Conservation (phyloP, 177 flowering plant species). For the Vitis hybrid region DNA sequence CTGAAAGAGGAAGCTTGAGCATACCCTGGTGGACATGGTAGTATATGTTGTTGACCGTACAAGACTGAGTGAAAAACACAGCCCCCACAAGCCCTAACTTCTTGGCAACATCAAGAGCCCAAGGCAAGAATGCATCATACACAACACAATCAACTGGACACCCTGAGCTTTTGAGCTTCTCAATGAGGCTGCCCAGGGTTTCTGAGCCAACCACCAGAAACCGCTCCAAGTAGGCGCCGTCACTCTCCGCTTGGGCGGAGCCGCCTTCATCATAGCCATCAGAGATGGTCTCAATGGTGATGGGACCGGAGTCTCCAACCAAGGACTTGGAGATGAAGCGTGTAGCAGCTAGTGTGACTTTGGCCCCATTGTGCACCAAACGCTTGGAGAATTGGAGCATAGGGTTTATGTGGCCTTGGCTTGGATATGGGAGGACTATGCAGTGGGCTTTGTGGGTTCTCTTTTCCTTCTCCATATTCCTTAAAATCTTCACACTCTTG, state of each 20-base stretch:
- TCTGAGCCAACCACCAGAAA: background rate
- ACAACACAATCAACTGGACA: constrained; percentile 7
- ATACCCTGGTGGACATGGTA: constrained; percentile 10
- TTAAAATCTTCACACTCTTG: too few relatives aligned
- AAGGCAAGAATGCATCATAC: constrained; percentile 13
- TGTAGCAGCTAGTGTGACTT: constrained; percentile 26
- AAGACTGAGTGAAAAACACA: constrained; percentile 17
- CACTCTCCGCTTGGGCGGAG: background rate
- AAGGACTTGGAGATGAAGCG: constrained; percentile 16
- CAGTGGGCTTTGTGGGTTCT: constrained; percentile 10
- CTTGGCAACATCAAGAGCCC: constrained; percentile 16
- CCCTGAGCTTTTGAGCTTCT: background rate
- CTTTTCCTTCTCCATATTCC: too few relatives aligned
- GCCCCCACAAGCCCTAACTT: constrained; percentile 3
- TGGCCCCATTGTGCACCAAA: constrained; percentile 20
- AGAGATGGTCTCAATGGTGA: too few relatives aligned
- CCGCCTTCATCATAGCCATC: constrained; percentile 16
- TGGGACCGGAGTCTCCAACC: background rate
- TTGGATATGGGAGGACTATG: constrained; percentile 23
- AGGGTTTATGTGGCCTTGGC: constrained; percentile 33
- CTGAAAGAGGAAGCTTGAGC: background rate
- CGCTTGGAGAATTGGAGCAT: constrained; percentile 32
- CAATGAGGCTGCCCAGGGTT: constrained; percentile 6
- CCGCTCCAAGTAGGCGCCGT: background rate
- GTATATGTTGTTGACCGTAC: constrained; percentile 13